Conservation (phyloP, 805 yeast genomes). For the Barnettozyma californica region DNA sequence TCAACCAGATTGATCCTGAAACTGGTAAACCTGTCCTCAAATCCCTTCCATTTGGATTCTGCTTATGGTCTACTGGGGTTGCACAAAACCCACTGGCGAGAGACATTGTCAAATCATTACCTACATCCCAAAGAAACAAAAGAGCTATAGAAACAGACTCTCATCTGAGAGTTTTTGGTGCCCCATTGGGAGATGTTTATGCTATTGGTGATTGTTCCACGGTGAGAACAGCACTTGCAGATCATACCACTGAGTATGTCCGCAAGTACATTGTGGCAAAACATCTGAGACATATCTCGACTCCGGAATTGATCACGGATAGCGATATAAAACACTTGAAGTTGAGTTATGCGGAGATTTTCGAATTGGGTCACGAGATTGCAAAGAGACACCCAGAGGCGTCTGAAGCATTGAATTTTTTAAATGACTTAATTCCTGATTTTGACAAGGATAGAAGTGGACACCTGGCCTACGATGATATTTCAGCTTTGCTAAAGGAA, state of each 20-base stretch:
- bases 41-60: constrained; percentile 59
- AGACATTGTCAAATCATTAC: constrained; percentile 44
- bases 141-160: constrained; percentile 75
- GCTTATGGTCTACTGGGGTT: constrained; percentile 76
- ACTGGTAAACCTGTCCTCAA: constrained; percentile 37
- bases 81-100: constrained; percentile 59
- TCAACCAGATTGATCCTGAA: constrained; percentile 41
- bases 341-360: constrained; percentile 43
- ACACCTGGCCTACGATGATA: constrained; percentile 46
- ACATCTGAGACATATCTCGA: constrained; percentile 31
- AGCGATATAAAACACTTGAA: constrained; percentile 45
- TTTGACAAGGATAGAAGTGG: constrained; percentile 46
- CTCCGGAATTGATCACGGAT: constrained; percentile 38
- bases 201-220: constrained; percentile 74
- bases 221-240: constrained; percentile 53
- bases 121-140: constrained; percentile 47
- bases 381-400: constrained; percentile 53
- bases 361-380: constrained; percentile 42
- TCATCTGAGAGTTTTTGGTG: constrained; percentile 64
- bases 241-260: constrained; percentile 47
- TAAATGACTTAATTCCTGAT: constrained; percentile 46
- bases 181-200: constrained; percentile 61
- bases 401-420: constrained; percentile 45
- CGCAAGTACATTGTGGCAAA: constrained; percentile 40
- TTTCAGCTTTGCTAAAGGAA: constrained; percentile 43